Evolutionary conservation across 2,329 filamentous ascomycete species (phyloP).

Genomic region (Aspergillus quadrilineatus): DNA sequence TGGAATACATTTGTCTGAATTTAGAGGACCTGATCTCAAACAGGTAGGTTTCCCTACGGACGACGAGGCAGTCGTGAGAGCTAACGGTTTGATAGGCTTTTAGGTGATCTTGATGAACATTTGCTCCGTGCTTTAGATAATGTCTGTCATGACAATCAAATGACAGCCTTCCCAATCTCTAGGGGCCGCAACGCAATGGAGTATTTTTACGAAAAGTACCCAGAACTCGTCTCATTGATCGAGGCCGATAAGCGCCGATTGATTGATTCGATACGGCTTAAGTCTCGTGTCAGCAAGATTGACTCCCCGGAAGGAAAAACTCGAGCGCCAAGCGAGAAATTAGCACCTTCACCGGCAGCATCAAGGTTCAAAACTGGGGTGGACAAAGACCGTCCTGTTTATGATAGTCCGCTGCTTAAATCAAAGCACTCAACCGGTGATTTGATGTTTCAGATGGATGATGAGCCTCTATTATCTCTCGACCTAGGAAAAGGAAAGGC

Average conservation of each 20-base stretch:
- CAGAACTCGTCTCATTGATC: conserved; percentile 42
- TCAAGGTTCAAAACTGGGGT: conserved; percentile 42
- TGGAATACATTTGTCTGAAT: conserved; percentile 90
- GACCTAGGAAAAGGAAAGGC: conserved; percentile 32
- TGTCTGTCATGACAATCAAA: conserved; percentile 78
- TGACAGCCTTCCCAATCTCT: conserved; percentile 72
- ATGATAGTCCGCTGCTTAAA: conserved; percentile 65
- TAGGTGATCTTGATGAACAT: conserved; percentile 82
- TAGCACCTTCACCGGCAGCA: conserved; percentile 47
- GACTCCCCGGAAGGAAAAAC: conserved; percentile 64
- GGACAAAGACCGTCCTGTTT: conserved; percentile 43
- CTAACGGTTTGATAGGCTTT: conserved; percentile 50
- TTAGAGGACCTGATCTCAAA: conserved; percentile 91
- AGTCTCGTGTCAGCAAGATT: conserved; percentile 61
- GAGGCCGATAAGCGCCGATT: conserved; percentile 57
- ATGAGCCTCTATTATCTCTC: conserved; percentile 53
- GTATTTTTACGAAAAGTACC: conserved; percentile 46
- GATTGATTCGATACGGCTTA: conserved; percentile 74
- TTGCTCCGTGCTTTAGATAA: conserved; percentile 77
- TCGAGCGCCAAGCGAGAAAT: conserved; percentile 66
- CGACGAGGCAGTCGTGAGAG: neutral
- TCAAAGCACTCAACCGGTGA: conserved; percentile 69
- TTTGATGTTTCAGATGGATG: conserved; percentile 93
- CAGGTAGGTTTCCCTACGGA: conserved; percentile 46
- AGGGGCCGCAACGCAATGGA: conserved; percentile 71